phyloP scores from a whole-genome alignment of 2,329 filamentous ascomycete species.

The Penicillium sp. region DNA sequence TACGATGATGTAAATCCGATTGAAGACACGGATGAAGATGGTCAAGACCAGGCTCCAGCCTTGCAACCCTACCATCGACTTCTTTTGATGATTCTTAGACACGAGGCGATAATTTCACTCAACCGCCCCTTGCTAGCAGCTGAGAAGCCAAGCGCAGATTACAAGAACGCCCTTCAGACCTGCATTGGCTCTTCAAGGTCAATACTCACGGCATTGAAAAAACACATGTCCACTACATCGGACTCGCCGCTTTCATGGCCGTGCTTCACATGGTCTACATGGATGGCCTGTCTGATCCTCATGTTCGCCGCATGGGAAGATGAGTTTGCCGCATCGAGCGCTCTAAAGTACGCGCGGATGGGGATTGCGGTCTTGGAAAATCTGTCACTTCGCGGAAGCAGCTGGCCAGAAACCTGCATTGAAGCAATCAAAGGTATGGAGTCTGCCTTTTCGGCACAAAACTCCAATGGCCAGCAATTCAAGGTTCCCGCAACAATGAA shows the following conservation, averaged over 20 bases:
- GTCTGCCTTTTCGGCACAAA: slow-evolving; percentile 24
- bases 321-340: slow-evolving; percentile 42
- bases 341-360: slow-evolving; percentile 42
- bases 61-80: slow-evolving; percentile 42
- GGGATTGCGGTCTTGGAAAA: slow-evolving; percentile 36
- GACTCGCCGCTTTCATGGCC: slow-evolving; percentile 49
- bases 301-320: slow-evolving; percentile 54
- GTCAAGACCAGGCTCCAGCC: neutral
- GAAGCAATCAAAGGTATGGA: slow-evolving; percentile 39
- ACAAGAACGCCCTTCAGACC: slow-evolving; percentile 53
- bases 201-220: slow-evolving; percentile 47
- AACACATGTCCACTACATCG: slow-evolving; percentile 20
- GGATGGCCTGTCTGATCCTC: slow-evolving; percentile 57
- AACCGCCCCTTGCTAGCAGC: slow-evolving; percentile 55
- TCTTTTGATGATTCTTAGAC: slow-evolving; percentile 49
- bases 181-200: slow-evolving; percentile 55
- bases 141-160: slow-evolving; percentile 46
- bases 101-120: slow-evolving; percentile 55
- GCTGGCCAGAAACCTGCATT: slow-evolving; percentile 45
- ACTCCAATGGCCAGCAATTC: neutral
- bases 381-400: slow-evolving; percentile 35
- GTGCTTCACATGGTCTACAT: slow-evolving; percentile 56
- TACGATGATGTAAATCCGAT: slow-evolving; percentile 52
- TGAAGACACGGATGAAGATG: slow-evolving; percentile 17
- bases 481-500: neutral